Base-by-base conservation (phyloP, 2,329 filamentous ascomycete genomes). In the Tolypocladium tropicale region DNA sequence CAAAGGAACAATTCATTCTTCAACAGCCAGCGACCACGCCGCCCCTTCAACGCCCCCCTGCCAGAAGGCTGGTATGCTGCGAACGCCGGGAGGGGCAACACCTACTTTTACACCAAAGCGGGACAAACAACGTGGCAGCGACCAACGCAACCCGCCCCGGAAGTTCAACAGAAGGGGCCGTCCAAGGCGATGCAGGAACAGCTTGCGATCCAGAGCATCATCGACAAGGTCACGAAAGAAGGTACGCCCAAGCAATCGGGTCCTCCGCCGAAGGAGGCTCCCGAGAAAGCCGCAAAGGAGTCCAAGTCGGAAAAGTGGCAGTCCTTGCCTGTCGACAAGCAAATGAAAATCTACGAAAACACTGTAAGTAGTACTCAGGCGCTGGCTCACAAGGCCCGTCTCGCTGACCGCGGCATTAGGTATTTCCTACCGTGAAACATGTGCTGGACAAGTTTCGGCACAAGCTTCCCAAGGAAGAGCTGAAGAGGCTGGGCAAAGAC, bases 321-420 rank as follows among this genome's bases (percentile, higher is more conserved):
- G 55, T 80, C 78, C 57, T 69, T 86, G 34, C 77, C 86, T 1
- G 69, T 84, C 62, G 92, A 96, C 61, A 96, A 96, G 73, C 90
- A 94, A 72, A 95, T 91, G 82, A 96, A 90, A 75, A 79, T 96
- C 2, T 97, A 96, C 65, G 92, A 96, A 70, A 92, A 92, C 67
- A 95, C 91, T 53, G 90, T 95, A 78, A 70, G 89, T 39, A 30
- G 18, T 10, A 33, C 6, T 5, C 6, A 32, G 18, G 10, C 46
- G 46, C 18, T 16, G 14, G 7, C 10, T n/a, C 5, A n/a, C 28
- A 33, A 32, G 46, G 1, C 12, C 4, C 9, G 28, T 33, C 11
- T 21, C 12, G 30, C 46, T 49, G 16, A 25, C 39, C 16, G n/a
- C 4, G 16, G 28, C 7, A n/a, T 6, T 61, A 94, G 90, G 78